These are phyloP conservation scores for Leccinum pachyderme DNA, from an alignment of 1,284 basidiomycete species.

Conservation along the genomic window DNA sequence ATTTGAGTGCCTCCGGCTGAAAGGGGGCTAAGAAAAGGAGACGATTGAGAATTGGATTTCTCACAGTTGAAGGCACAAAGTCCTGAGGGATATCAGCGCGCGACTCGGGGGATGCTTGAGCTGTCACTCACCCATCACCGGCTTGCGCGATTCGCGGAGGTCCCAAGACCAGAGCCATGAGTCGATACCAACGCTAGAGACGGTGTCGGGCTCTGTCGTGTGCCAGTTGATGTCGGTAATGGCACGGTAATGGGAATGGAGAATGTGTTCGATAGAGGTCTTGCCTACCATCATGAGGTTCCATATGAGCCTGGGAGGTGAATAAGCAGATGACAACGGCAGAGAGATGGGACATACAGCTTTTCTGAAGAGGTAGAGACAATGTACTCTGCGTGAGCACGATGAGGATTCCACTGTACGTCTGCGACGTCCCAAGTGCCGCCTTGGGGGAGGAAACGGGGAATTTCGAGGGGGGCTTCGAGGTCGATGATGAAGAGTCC, in stretches of 20 bases:
- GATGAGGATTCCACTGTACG: constrained; percentile 97
- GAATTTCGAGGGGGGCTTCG: constrained; percentile 82
- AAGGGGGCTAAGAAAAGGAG: not conserved
- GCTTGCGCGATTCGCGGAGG: constrained; percentile 60
- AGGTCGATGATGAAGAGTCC: constrained; percentile 98
- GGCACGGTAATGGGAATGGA: constrained; percentile 87
- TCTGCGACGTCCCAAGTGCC: constrained; percentile 97
- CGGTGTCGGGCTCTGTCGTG: constrained; percentile 73
- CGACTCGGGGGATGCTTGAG: not conserved
- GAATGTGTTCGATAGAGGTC: constrained; percentile 74
- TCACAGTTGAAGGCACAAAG: constrained; percentile 74
- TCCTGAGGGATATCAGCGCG: constrained; percentile 39
- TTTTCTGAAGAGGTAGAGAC: constrained; percentile 96
- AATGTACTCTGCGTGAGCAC: constrained; percentile 81
- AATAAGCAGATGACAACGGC: constrained; percentile 2
- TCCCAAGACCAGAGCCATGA: constrained; percentile 91
- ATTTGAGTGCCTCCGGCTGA: constrained; percentile 88
- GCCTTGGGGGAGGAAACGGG: constrained; percentile 92
- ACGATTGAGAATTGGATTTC: constrained; percentile 8
- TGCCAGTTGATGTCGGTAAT: constrained; percentile 98
- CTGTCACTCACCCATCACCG: constrained; percentile 55
- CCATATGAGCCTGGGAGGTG: constrained; percentile 76
- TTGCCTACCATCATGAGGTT: constrained; percentile 76
- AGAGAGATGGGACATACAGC: constrained; percentile 48
- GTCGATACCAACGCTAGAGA: constrained; percentile 77